These are phyloP conservation scores for Aegilops speltoides DNA, from an alignment of 176 grass and related monocot genomes.

Conservation along the genomic window DNA sequence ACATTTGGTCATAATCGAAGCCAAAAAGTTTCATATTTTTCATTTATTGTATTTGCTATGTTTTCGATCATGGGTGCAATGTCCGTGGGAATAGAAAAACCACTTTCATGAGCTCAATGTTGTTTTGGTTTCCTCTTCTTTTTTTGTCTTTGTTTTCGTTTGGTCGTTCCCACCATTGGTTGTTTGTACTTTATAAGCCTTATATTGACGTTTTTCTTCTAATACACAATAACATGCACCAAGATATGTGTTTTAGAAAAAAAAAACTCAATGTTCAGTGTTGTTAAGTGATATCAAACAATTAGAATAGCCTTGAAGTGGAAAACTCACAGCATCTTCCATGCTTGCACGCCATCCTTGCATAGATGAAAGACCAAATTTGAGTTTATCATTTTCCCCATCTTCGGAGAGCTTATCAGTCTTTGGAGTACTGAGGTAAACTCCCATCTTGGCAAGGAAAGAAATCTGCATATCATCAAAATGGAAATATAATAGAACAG, in stretches of 20 bases:
- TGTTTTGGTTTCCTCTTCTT: neutral
- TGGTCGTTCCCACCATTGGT: neutral
- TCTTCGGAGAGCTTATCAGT: conserved; percentile 84
- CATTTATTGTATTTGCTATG: too few relatives aligned
- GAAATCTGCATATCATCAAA: neutral
- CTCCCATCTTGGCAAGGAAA: conserved; percentile 63
- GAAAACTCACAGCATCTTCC: conserved; percentile 94
- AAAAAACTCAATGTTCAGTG: neutral
- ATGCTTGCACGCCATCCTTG: conserved; percentile 97
- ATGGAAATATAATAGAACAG: conserved; percentile 19
- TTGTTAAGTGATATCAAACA: neutral
- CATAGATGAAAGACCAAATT: conserved; percentile 93
- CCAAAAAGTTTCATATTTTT: too few relatives aligned
- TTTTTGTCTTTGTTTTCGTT: neutral
- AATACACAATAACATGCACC: neutral
- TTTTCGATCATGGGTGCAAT: too few relatives aligned
- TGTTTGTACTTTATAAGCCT: neutral
- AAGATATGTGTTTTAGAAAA: neutral
- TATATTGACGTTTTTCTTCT: neutral
- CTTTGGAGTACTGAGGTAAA: conserved; percentile 93
- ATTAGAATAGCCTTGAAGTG: conserved; percentile 16
- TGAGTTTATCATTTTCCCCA: conserved; percentile 65
- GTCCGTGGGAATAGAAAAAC: too few relatives aligned
- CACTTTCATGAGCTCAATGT: neutral
- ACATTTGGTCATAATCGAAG: too few relatives aligned